phyloP scores from a whole-genome alignment of 306 rosid genomes.

The Lotus japonicus region DNA sequence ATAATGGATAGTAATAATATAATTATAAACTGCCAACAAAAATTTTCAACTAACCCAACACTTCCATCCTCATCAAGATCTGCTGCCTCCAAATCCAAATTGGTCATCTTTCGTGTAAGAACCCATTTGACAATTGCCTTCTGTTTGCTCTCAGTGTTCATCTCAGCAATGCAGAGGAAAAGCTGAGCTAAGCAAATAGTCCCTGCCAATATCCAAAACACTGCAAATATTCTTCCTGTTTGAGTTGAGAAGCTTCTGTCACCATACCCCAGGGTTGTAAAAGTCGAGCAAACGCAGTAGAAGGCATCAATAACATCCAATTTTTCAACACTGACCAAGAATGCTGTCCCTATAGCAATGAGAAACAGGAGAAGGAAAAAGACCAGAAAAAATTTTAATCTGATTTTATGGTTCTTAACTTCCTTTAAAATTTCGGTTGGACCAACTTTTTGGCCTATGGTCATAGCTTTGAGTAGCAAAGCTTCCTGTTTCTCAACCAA shows the following conservation, averaged over 20 bases:
- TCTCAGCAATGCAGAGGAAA: conserved; percentile 54
- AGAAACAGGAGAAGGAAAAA: conserved; percentile 8
- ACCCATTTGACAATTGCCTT: conserved; percentile 37
- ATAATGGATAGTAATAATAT: not conserved
- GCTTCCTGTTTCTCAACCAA: conserved; percentile 23
- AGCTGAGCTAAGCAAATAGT: conserved; percentile 58
- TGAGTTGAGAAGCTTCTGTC: conserved; percentile 59
- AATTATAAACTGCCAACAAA: not conserved
- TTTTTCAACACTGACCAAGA: conserved; percentile 21
- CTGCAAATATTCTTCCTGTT: conserved; percentile 52
- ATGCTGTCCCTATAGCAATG: conserved; percentile 5
- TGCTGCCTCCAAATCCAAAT: conserved; percentile 51
- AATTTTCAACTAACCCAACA: conserved; percentile 38
- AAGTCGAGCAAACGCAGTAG: conserved; percentile 27
- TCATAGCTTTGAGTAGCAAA: conserved; percentile 21
- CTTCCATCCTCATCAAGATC: conserved; percentile 50
- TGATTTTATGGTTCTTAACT: conserved; percentile 14
- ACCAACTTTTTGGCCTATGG: not conserved
- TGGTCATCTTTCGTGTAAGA: conserved; percentile 38
- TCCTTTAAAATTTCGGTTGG: conserved; percentile 12
- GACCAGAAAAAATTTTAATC: conserved; percentile 12
- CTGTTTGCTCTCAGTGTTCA: conserved; percentile 42
- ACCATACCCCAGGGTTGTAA: conserved; percentile 36
- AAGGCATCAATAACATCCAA: conserved; percentile 15
- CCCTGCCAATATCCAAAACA: conserved; percentile 58